Percentiles rank a stretch among this genome's conserved stretches.
Evolutionary conservation across 176 grass and related monocot genomes (phyloP).

Genomic region (Juncus effusus): DNA sequence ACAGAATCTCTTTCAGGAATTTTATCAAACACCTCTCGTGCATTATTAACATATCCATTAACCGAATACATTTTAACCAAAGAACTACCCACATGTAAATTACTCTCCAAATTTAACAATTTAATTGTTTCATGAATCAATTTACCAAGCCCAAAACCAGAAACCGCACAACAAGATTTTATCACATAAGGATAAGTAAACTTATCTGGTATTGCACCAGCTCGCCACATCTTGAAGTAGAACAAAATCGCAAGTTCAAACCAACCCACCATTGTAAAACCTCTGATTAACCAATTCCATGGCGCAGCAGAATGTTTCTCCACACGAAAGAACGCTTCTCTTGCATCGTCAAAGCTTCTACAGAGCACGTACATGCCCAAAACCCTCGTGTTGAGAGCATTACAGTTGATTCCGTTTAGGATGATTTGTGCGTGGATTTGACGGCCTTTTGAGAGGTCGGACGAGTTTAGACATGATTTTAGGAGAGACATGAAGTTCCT

Average conservation of each 20-base stretch:
- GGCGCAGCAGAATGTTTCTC: constrained; percentile 33
- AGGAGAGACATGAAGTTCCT: constrained; percentile 39
- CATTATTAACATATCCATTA: constrained; percentile 30
- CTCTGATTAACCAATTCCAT: constrained; percentile 95
- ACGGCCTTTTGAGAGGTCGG: constrained; percentile 45
- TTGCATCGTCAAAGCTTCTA: constrained; percentile 59
- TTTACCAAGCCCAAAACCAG: constrained; percentile 43
- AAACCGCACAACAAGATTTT: constrained; percentile 60
- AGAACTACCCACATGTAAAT: constrained; percentile 62
- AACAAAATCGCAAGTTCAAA: constrained; percentile 52
- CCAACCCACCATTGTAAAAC: constrained; percentile 46
- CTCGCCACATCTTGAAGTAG: constrained; percentile 78
- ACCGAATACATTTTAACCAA: constrained; percentile 63
- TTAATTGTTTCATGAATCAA: constrained; percentile 56
- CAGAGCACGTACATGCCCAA: constrained; percentile 64
- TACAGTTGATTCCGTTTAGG: constrained; percentile 28
- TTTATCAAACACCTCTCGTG: constrained; percentile 65
- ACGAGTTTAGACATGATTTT: constrained; percentile 40
- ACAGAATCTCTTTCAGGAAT: constrained; percentile 62
- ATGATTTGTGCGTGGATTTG: constrained; percentile 60
- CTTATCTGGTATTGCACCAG: constrained; percentile 43
- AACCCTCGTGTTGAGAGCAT: constrained; percentile 37
- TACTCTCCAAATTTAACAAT: constrained; percentile 37
- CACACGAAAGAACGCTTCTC: constrained; percentile 53
- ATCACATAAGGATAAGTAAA: constrained; percentile 72